Conservation (phyloP, 2,329 filamentous ascomycete species). For the Fusarium phyllophilum region DNA sequence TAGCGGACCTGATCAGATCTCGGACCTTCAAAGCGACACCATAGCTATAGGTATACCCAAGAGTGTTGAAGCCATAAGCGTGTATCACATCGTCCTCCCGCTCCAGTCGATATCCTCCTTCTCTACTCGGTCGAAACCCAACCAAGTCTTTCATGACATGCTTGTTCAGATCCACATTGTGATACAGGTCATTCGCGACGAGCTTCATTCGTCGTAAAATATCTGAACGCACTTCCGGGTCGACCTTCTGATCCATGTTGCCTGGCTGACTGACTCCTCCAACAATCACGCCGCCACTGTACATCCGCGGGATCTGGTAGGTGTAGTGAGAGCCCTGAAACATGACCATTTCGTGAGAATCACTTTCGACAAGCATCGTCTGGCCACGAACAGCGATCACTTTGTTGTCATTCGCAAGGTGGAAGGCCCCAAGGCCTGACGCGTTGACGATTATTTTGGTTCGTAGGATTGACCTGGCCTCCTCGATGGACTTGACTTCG, state of each 20-base stretch:
- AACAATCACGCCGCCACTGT: not conserved
- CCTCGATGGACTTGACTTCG: not conserved
- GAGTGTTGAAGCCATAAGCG: not conserved
- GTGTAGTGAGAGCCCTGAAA: not conserved
- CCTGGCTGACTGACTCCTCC: not conserved
- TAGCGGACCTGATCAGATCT: not conserved
- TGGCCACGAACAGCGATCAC: not conserved
- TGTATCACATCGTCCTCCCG: not conserved
- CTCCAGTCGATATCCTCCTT: not conserved
- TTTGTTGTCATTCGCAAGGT: not conserved
- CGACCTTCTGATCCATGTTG: not conserved
- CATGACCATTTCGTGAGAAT: not conserved
- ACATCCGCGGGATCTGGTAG: not conserved
- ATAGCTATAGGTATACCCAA: not conserved
- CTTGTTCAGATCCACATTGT: not conserved
- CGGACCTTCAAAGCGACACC: not conserved
- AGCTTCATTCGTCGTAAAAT: not conserved
- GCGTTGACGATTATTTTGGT: not conserved
- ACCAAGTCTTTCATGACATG: not conserved
- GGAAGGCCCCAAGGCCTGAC: not conserved
- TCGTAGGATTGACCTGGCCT: not conserved
- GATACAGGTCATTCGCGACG: not conserved
- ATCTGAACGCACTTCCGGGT: not conserved
- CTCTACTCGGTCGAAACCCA: not conserved
- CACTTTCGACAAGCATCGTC: not conserved